Evolutionary conservation across 2,329 filamentous ascomycete genomes (phyloP).

Genomic region (Orbilia javanica): DNA sequence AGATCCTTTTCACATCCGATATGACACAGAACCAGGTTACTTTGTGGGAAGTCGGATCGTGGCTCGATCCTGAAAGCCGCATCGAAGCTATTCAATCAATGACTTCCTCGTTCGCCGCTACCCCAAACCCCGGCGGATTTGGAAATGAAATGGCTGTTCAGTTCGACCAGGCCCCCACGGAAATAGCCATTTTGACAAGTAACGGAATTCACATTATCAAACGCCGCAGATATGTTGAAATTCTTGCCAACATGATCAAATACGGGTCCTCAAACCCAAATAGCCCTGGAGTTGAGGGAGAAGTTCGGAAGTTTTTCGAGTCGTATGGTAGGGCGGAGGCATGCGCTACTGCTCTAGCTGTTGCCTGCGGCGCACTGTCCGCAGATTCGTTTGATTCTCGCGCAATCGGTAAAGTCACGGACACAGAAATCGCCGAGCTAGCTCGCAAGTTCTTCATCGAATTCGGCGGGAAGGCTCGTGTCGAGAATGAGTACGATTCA

Average conservation of each 20-base stretch:
- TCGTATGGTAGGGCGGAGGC: conserved; percentile 90
- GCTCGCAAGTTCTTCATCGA: conserved; percentile 91
- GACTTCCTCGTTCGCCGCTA: conserved; percentile 78
- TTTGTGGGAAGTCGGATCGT: conserved; percentile 78
- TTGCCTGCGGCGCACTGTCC: conserved; percentile 83
- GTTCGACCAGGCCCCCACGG: conserved; percentile 83
- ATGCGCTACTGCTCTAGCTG: conserved; percentile 88
- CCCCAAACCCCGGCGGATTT: conserved; percentile 79
- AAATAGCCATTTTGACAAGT: conserved; percentile 92
- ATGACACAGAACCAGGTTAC: conserved; percentile 59
- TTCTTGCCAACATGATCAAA: conserved; percentile 86
- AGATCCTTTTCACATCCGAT: conserved; percentile 72
- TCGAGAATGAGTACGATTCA: conserved; percentile 72
- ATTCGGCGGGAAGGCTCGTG: conserved; percentile 86
- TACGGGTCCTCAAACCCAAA: conserved; percentile 74
- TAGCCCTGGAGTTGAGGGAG: conserved; percentile 79
- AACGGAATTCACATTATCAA: conserved; percentile 89
- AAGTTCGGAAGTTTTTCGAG: conserved; percentile 85
- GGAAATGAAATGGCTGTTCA: conserved; percentile 97
- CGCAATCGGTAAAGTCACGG: conserved; percentile 83
- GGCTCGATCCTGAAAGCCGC: conserved; percentile 79
- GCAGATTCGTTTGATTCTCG: conserved; percentile 51
- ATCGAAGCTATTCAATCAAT: conserved; percentile 84
- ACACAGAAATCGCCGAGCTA: conserved; percentile 85
- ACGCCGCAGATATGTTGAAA: conserved; percentile 86